Conservation (phyloP, 1,284 basidiomycete genomes). For the Cystobasidium slooffiae region DNA sequence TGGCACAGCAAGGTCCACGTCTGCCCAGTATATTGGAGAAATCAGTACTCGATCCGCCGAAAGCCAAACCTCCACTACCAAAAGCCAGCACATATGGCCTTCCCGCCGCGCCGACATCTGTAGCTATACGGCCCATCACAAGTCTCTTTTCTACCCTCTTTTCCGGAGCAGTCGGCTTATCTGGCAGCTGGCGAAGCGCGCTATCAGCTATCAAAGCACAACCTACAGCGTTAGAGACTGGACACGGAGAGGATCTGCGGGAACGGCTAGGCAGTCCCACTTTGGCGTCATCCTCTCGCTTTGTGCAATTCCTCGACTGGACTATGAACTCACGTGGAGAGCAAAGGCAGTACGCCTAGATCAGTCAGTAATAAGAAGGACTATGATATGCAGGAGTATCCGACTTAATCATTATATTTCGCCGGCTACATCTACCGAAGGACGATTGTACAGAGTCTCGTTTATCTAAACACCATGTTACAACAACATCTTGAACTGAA, state of each 20-base stretch:
- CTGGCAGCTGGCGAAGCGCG: slow-evolving; percentile 36
- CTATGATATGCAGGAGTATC: too few relatives aligned
- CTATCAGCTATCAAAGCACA: slow-evolving; percentile 40
- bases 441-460: too few relatives aligned
- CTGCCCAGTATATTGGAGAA: slow-evolving; percentile 45
- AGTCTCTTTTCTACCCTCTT: slow-evolving; percentile 12
- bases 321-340: slow-evolving; percentile 35
- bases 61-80: slow-evolving; percentile 3
- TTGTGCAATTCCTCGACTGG: slow-evolving; percentile 42
- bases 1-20: slow-evolving; percentile 46
- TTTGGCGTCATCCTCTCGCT: slow-evolving; percentile 25
- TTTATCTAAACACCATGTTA: too few relatives aligned
- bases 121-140: slow-evolving; percentile 2
- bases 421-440: too few relatives aligned
- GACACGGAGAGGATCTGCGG: neutral
- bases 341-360: slow-evolving; percentile 31
- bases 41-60: neutral
- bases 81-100: slow-evolving; percentile 32
- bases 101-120: slow-evolving; percentile 4
- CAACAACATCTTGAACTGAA: slow-evolving; percentile 20
- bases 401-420: too few relatives aligned
- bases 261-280: slow-evolving; percentile 17
- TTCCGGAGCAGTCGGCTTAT: slow-evolving; percentile 8
- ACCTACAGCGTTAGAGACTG: neutral
- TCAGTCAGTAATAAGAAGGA: too few relatives aligned